phyloP scores from a whole-genome alignment of 805 yeast genomes.

The Myxozyma neotropica region DNA sequence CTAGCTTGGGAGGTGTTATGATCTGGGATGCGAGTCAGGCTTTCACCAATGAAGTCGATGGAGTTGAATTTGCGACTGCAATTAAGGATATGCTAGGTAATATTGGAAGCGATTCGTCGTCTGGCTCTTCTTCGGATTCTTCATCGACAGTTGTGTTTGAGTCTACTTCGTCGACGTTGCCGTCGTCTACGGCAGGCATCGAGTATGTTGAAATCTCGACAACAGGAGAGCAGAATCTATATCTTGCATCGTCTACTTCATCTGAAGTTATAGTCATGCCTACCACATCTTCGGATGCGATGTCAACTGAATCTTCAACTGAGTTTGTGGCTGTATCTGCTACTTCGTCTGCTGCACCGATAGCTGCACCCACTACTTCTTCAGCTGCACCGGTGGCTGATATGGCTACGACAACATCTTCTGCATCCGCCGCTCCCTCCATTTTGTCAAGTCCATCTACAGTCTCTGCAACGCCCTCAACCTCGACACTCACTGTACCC shows the following conservation, averaged over 20 bases:
- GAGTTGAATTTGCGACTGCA: constrained; percentile 48
- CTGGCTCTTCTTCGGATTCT: background rate
- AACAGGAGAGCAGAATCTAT: background rate
- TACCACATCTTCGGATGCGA: background rate
- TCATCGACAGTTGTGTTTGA: background rate
- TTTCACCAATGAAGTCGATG: constrained; percentile 53
- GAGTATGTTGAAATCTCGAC: background rate
- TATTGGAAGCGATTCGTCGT: background rate
- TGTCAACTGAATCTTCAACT: no score
- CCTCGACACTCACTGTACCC: constrained; percentile 5
- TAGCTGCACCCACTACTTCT: background rate
- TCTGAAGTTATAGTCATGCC: background rate
- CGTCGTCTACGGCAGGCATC: background rate
- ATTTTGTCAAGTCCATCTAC: constrained; percentile 18
- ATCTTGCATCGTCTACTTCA: constrained; percentile 11
- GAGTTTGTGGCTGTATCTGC: background rate
- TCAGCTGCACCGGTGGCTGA: background rate
- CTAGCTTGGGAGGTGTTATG: constrained; percentile 70
- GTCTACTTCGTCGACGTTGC: background rate
- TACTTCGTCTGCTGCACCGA: background rate
- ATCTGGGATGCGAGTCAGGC: constrained; percentile 59
- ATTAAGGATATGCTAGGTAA: constrained; percentile 49
- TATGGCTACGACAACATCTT: background rate
- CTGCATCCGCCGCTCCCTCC: background rate
- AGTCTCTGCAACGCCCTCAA: background rate